Evolutionary conservation across 2,329 filamentous ascomycete genomes (phyloP), one percentile per base, ranked within the genome.

Genomic region (Cordyceps tenuipes): DNA sequence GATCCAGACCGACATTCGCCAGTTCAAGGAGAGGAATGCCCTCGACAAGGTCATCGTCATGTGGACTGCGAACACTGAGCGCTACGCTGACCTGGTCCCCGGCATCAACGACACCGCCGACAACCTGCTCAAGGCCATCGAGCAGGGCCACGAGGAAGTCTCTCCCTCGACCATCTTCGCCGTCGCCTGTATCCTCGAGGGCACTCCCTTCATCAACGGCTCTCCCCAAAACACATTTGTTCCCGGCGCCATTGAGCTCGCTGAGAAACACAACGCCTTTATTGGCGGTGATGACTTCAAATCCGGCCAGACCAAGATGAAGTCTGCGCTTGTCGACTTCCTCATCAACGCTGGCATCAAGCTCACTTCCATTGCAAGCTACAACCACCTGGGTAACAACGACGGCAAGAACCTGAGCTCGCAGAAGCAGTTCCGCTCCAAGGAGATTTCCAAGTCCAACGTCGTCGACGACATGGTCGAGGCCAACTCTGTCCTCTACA

Each of bases 221-320:
- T 99, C 94, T 64, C 94, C 94, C 39, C 94, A 99, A 77, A 99
- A 99, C 82, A 99, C 94, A 48, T 97, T 99, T 69, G 93, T 99
- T 21, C 93, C 93, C 9, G 94, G 94, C 70, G 90, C 88, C 62
- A 87, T 97, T 66, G 82, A 93, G 71, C 85, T 99, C 61, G 94
- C 94, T 23, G 90, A 95, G 79, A 82, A 88, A 75, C 86, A 95
- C 75, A 82, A 84, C 61, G 86, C 92, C 63, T 99, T 96, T 79
- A 91, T 99, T 69, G 94, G 94, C 62, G 94, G 94, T 65, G 94
- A 99, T 70, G 94, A 99, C 79, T 99, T 99, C 87, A 99, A 99
- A 81, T 97, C 94, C 64, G 94, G 94, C 64, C 94, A 99, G 82
- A 99, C 94, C 73, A 99, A 99, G 86, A 99, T 99, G 94, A 99